Conservation (phyloP, 352 stramenopile genomes). For the Phytophthora europaea region DNA sequence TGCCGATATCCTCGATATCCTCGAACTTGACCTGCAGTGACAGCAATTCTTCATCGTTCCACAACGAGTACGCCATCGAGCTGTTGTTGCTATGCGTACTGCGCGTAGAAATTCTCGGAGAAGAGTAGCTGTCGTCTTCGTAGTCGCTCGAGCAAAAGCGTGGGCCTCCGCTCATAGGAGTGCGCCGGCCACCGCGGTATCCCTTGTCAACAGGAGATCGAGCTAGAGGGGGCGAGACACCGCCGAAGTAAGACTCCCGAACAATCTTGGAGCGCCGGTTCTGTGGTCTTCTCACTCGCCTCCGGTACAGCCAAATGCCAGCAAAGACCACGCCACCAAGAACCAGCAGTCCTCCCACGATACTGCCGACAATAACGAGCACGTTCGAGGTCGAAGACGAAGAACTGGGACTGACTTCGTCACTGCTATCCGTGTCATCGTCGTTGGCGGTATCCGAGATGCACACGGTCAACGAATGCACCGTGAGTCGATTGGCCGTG, state of each 20-base stretch:
- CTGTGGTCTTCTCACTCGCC: slow-evolving; percentile 9
- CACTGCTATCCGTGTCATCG: slow-evolving; percentile 22
- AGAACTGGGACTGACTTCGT: slow-evolving; percentile 1
- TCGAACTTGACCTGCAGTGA: slow-evolving; percentile 57
- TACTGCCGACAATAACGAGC: slow-evolving; percentile 37
- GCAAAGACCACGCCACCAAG: slow-evolving; percentile 33
- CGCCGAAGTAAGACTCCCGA: slow-evolving; percentile 47
- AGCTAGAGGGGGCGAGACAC: slow-evolving; percentile 43
- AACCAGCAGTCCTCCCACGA: slow-evolving; percentile 50
- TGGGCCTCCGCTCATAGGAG: slow-evolving; percentile 34
- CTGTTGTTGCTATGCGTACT: slow-evolving; percentile 49
- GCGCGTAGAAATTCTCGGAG: slow-evolving; percentile 43
- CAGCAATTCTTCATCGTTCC: slow-evolving; percentile 67
- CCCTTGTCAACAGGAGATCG: slow-evolving; percentile 31
- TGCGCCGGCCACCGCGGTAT: slow-evolving; percentile 35
- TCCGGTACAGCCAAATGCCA: slow-evolving; percentile 34
- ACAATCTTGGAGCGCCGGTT: slow-evolving; percentile 21
- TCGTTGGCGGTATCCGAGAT: slow-evolving; percentile 32
- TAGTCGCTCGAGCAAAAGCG: slow-evolving; percentile 30
- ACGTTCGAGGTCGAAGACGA: slow-evolving; percentile 26
- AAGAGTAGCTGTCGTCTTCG: slow-evolving; percentile 34
- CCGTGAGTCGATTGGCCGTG: slow-evolving; percentile 18
- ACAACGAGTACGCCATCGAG: slow-evolving; percentile 54
- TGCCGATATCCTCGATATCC: slow-evolving; percentile 59
- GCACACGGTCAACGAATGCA: slow-evolving; percentile 43